Conservation (phyloP, 306 rosid species). For the Sicyos baderoa region DNA sequence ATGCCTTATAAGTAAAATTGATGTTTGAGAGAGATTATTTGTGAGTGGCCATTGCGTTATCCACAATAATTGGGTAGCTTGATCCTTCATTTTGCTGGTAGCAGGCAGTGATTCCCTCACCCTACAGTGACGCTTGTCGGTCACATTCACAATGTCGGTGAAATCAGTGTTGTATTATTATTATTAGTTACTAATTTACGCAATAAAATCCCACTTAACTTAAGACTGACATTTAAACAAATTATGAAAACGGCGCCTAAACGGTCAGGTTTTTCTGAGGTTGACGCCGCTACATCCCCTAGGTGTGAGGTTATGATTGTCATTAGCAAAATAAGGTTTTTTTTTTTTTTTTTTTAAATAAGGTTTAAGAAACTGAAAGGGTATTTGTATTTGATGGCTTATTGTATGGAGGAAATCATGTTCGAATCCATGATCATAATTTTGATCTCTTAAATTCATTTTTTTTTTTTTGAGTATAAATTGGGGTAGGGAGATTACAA, state of each 20-base stretch:
- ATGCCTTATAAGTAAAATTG: too few relatives aligned
- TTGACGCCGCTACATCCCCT: constrained; percentile 8
- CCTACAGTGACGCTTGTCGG: constrained; percentile 3
- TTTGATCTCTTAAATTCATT: too few relatives aligned
- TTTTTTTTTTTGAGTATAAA: too few relatives aligned
- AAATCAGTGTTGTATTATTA: neutral
- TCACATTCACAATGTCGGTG: constrained; percentile 13
- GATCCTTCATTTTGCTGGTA: neutral
- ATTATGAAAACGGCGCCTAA: constrained; percentile 2
- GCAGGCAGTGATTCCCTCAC: neutral
- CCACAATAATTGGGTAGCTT: neutral
- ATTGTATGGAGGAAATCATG: too few relatives aligned
- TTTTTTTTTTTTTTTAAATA: too few relatives aligned
- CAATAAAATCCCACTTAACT: neutral
- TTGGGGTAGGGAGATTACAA: too few relatives aligned
- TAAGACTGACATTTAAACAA: neutral
- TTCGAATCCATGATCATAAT: too few relatives aligned
- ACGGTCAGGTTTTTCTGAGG: constrained; percentile 1
- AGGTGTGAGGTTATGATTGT: neutral
- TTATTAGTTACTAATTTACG: neutral
- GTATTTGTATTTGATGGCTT: too few relatives aligned
- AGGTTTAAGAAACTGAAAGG: too few relatives aligned
- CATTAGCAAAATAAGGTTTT: too few relatives aligned
- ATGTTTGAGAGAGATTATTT: too few relatives aligned
- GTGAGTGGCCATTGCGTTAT: too few relatives aligned